phyloP scores from a whole-genome alignment of 768 basidiomycete genomes.

The Auriscalpium microsporum region DNA sequence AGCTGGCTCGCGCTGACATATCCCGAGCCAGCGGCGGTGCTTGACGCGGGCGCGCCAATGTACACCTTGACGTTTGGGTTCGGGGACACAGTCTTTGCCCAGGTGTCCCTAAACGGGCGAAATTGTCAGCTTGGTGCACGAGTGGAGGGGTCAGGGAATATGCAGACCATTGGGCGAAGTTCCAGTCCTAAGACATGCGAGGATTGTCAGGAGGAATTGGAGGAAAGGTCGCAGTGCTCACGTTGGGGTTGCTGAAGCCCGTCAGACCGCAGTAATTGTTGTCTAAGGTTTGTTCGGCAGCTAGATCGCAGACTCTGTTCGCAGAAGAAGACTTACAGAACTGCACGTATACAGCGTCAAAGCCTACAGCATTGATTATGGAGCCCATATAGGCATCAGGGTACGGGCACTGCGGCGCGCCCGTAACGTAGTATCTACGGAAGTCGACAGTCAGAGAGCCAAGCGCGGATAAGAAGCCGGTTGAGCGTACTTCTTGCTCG shows the following conservation, averaged over 20 bases:
- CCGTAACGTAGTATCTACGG: conserved; percentile 55
- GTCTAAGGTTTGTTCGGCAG: conserved; percentile 16
- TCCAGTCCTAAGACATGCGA: conserved; percentile 32
- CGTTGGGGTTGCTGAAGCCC: conserved; percentile 35
- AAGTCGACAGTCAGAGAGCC: background rate
- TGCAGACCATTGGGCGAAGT: conserved; percentile 44
- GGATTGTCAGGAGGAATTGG: background rate
- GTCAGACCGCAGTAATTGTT: conserved; percentile 57
- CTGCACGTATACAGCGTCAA: conserved; percentile 71
- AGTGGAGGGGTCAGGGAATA: background rate
- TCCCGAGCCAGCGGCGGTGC: conserved; percentile 49
- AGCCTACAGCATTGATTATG: conserved; percentile 51
- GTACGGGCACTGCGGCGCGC: conserved; percentile 60
- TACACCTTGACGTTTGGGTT: conserved; percentile 58
- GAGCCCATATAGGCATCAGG: conserved; percentile 55
- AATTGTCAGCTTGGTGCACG: background rate
- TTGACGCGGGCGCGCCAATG: conserved; percentile 56
- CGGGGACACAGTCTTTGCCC: conserved; percentile 50
- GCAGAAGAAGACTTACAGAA: conserved; percentile 36
- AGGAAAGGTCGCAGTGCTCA: conserved; percentile 15
- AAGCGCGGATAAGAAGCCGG: background rate
- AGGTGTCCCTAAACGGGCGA: conserved; percentile 42
- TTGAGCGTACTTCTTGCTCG: conserved; percentile 42
- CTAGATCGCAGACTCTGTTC: background rate
- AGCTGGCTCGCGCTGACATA: conserved; percentile 44